These are phyloP conservation scores for Colletotrichum karsti DNA, from an alignment of 2,329 filamentous ascomycete species.

Conservation along the genomic window DNA sequence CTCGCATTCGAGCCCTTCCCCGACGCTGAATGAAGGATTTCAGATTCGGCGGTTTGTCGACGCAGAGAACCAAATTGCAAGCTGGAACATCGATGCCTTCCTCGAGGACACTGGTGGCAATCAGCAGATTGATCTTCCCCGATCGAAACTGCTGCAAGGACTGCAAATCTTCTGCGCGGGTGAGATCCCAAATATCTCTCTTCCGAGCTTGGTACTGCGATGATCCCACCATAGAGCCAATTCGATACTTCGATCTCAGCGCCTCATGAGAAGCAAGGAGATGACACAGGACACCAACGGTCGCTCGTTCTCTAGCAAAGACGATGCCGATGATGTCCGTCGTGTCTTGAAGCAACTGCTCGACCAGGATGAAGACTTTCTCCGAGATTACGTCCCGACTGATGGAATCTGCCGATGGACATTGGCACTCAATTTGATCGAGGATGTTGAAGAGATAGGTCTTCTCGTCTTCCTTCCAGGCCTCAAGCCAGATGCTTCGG, in stretches of 20 bases:
- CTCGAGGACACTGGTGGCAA: conserved; percentile 72
- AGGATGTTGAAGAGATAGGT: conserved; percentile 62
- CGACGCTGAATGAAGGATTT: conserved; percentile 68
- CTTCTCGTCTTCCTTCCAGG: conserved; percentile 60
- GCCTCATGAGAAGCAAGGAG: conserved; percentile 63
- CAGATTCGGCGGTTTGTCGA: conserved; percentile 57
- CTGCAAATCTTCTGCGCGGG: conserved; percentile 40
- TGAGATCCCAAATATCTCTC: conserved; percentile 50
- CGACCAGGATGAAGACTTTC: conserved; percentile 66
- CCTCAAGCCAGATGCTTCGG: conserved; percentile 41
- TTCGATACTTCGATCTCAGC: conserved; percentile 52
- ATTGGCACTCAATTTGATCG: conserved; percentile 39
- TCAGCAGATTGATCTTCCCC: conserved; percentile 63
- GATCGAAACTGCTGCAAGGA: conserved; percentile 58
- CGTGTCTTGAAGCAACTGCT: conserved; percentile 54
- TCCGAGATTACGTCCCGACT: conserved; percentile 52
- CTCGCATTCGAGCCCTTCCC: conserved; percentile 58
- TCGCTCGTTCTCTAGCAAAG: conserved; percentile 72
- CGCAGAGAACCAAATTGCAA: conserved; percentile 70
- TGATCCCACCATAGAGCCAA: conserved; percentile 65
- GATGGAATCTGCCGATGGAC: conserved; percentile 30
- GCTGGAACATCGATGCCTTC: conserved; percentile 75
- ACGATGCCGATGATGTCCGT: conserved; percentile 65
- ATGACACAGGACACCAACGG: conserved; percentile 66
- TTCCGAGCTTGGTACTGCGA: conserved; percentile 47